Percentiles rank a stretch among this genome's conserved stretches.
These are phyloP conservation scores for Neodidymelliopsis sp. DNA, from an alignment of 2,329 filamentous ascomycete species.

Conservation along the genomic window DNA sequence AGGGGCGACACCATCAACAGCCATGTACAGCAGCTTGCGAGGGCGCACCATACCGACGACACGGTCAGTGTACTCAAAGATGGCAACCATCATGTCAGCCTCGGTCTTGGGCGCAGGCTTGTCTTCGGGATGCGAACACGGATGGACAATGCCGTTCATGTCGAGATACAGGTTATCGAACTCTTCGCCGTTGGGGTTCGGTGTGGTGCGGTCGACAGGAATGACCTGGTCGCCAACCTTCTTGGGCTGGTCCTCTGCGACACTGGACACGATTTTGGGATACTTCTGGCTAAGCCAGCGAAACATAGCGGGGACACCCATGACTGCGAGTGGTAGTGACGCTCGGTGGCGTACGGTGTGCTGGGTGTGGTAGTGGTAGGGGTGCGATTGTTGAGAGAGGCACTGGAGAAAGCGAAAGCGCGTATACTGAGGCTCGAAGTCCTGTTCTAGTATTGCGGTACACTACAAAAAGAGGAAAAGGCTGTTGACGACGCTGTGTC, in stretches of 20 bases:
- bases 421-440: conserved; percentile 25
- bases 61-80: conserved; percentile 98
- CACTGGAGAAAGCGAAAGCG: conserved; percentile 24
- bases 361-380: conserved; percentile 7
- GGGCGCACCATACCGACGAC: conserved; percentile 99
- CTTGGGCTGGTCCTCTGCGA: conserved; percentile 83
- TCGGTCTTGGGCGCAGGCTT: conserved; percentile 89
- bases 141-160: conserved; percentile 99
- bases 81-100: conserved; percentile 98
- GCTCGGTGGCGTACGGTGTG: conserved; percentile 27
- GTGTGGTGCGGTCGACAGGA: conserved; percentile 81
- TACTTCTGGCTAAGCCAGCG: conserved; percentile 97
- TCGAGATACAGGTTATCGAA: conserved; percentile 98
- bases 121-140: conserved; percentile 97
- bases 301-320: conserved; percentile 96
- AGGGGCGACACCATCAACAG: conserved; percentile 96
- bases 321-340: conserved; percentile 54
- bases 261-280: conserved; percentile 93
- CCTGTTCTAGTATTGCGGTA: conserved; percentile 28
- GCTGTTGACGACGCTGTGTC: conserved; percentile 20
- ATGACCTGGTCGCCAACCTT: conserved; percentile 84
- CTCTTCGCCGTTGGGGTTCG: conserved; percentile 97
- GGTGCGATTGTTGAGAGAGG: conserved; percentile 13
- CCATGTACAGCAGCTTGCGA: conserved; percentile 95
- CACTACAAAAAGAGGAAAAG: conserved; percentile 22